Percentiles rank a stretch among this genome's conserved stretches.
phyloP scores from a whole-genome alignment of 495 filamentous ascomycete genomes.

The Penicillium soppii region DNA sequence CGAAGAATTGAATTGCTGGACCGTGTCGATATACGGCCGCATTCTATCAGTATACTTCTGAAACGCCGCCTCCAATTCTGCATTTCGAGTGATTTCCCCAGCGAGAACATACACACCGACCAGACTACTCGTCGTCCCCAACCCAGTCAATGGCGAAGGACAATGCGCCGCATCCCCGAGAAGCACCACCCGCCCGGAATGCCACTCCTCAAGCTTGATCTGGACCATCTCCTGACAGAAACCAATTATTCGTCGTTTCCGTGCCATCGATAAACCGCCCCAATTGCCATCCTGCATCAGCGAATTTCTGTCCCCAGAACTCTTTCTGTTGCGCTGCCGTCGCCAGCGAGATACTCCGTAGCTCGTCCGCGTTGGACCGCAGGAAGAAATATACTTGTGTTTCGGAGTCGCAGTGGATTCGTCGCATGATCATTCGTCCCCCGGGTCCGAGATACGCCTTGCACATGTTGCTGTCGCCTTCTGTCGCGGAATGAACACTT shows the following conservation, averaged over 20 bases:
- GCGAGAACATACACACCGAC: slow-evolving; percentile 55
- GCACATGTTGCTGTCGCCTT: slow-evolving; percentile 28
- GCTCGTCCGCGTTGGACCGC: slow-evolving; percentile 14
- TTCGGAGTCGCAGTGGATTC: slow-evolving; percentile 20
- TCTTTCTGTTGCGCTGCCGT: slow-evolving; percentile 26
- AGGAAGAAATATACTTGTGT: slow-evolving; percentile 26
- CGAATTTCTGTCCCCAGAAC: slow-evolving; percentile 30
- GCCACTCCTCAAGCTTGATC: slow-evolving; percentile 45
- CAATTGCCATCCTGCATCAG: slow-evolving; percentile 48
- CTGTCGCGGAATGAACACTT: slow-evolving; percentile 30
- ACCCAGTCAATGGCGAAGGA: slow-evolving; percentile 45
- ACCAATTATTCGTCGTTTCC: slow-evolving; percentile 47
- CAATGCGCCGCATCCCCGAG: slow-evolving; percentile 58
- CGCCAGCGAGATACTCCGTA: slow-evolving; percentile 13
- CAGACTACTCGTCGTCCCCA: slow-evolving; percentile 47
- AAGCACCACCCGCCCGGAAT: slow-evolving; percentile 47
- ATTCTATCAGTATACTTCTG: slow-evolving; percentile 24
- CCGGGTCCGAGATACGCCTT: slow-evolving; percentile 17
- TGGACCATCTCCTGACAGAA: slow-evolving; percentile 41
- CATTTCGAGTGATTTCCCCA: slow-evolving; percentile 42
- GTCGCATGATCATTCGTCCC: slow-evolving; percentile 24
- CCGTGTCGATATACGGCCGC: slow-evolving; percentile 28
- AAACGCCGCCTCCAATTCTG: slow-evolving; percentile 26
- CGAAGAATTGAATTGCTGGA: slow-evolving; percentile 24
- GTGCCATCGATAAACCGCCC: slow-evolving; percentile 45